phyloP scores from a whole-genome alignment of 768 basidiomycete genomes.

The Xanthoconium purpureum region DNA sequence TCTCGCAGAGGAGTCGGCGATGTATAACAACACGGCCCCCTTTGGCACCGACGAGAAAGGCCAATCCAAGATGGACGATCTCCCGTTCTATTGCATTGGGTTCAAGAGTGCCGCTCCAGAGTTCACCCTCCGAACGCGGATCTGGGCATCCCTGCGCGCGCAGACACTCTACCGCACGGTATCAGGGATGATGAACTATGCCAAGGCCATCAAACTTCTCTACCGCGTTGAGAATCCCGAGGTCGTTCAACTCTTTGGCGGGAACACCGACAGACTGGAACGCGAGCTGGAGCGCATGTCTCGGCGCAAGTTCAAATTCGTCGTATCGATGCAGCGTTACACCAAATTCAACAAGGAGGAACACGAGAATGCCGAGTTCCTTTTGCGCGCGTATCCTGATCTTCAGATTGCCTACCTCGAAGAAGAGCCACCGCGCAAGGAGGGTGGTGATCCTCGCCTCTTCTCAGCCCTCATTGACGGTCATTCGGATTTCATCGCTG shows the following conservation, averaged over 20 bases:
- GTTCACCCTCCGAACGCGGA: slow-evolving; percentile 96
- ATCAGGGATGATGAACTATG: slow-evolving; percentile 99
- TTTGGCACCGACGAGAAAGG: slow-evolving; percentile 81
- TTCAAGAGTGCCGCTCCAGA: slow-evolving; percentile 99
- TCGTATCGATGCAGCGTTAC: slow-evolving; percentile 99
- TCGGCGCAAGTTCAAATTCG: slow-evolving; percentile 97
- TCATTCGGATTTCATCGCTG: slow-evolving; percentile 91
- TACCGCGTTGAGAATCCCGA: slow-evolving; percentile 99
- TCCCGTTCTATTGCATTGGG: slow-evolving; percentile 97
- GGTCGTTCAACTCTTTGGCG: slow-evolving; percentile 95
- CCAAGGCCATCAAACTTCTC: slow-evolving; percentile 98
- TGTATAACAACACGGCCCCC: slow-evolving; percentile 75
- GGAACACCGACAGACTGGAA: slow-evolving; percentile 95
- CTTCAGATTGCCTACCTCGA: slow-evolving; percentile 98
- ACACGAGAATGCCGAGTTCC: slow-evolving; percentile 97
- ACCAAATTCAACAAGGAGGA: slow-evolving; percentile 99
- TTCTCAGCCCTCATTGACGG: slow-evolving; percentile 98
- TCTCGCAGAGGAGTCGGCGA: slow-evolving; percentile 89
- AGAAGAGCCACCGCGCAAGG: slow-evolving; percentile 90
- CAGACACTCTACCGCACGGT: slow-evolving; percentile 99
- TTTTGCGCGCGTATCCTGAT: slow-evolving; percentile 96
- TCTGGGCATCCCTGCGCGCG: slow-evolving; percentile 98
- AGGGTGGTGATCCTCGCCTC: slow-evolving; percentile 91
- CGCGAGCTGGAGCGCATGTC: slow-evolving; percentile 97
- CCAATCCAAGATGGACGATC: slow-evolving; percentile 79